Evolutionary conservation across 2,329 filamentous ascomycete species (phyloP).

Genomic region (Atkinsonella texensis): DNA sequence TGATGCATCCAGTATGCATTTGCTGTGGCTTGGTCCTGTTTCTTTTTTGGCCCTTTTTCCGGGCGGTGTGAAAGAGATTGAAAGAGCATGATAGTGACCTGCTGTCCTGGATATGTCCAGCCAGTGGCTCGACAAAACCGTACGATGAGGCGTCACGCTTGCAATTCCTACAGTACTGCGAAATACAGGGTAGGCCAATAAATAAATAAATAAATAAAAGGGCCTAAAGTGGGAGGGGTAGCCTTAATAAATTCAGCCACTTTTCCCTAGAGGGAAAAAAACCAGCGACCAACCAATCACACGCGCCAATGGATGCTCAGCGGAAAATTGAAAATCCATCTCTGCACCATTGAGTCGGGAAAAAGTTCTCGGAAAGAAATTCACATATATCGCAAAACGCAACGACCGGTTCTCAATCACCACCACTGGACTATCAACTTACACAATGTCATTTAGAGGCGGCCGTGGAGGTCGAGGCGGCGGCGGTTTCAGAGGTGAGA

Average conservation of each 20-base stretch:
- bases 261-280: background rate
- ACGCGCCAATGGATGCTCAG: background rate
- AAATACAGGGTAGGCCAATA: background rate
- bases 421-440: background rate
- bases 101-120: too few relatives aligned
- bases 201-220: too few relatives aligned
- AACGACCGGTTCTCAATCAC: background rate
- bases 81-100: too few relatives aligned
- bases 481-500: constrained; percentile 11
- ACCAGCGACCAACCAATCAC: constrained; percentile 1
- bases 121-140: too few relatives aligned
- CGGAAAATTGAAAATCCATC: constrained; percentile 7
- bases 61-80: too few relatives aligned
- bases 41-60: too few relatives aligned
- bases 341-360: constrained; percentile 2
- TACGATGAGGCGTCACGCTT: too few relatives aligned
- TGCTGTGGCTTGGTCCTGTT: too few relatives aligned
- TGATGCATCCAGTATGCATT: too few relatives aligned
- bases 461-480: constrained; percentile 11
- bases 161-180: too few relatives aligned
- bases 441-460: constrained; percentile 12
- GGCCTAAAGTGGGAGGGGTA: background rate
- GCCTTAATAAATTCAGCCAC: background rate
- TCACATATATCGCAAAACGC: background rate
- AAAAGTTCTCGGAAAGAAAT: constrained; percentile 7